Base-by-base conservation (phyloP, 2,329 filamentous ascomycete species). In the Erysiphe pulchra region DNA sequence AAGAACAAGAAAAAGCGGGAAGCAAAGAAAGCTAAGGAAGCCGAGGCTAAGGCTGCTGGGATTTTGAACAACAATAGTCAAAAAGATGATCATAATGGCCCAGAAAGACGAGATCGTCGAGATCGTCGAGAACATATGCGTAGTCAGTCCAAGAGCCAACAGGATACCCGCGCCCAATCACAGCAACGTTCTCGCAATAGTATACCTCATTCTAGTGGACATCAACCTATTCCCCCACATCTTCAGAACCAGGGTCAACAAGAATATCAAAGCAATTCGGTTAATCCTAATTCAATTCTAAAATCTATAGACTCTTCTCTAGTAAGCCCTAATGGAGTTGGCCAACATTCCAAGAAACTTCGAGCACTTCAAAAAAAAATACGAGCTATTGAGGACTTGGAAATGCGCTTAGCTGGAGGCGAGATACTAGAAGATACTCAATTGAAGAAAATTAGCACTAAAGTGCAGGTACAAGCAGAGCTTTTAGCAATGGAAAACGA, bases 1-100 rank as follows among this genome's bases (percentile, higher is more conserved):
- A 94, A 94, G 71, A 94, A 94, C 65, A 95, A 95, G 74, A 95
- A 95, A 74, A 95, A 95, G 73, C 75, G 90, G 41, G 78, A 82
- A 53, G 82, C 82, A 53, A 94, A 92, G 70, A 95, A 94, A 65
- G 73, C 73, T 45, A 90, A 86, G 59, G 85, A 90, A 42, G 71
- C 68, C 6, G 81, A 83, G 16, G 74, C 72, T 44, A 77, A 75
- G 53, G 63, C 65, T 40, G 54, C 59, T 46, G 63, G 65, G 48
- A 47, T 45, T 28, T 32, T 50, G 36, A 47, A 47, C 18, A 67
- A 33, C 33, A 14, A 7, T 38, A 33, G 38, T 9, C 33, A 37
- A 14, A 8, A 16, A 32, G 17, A 34, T 20, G 49, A 52, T 40
- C 49, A 53, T 31, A 49, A 51, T 24, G 52, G 51, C 44, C 50